Conservation (phyloP, 1,139 yeast species). For the Candida sojae region DNA sequence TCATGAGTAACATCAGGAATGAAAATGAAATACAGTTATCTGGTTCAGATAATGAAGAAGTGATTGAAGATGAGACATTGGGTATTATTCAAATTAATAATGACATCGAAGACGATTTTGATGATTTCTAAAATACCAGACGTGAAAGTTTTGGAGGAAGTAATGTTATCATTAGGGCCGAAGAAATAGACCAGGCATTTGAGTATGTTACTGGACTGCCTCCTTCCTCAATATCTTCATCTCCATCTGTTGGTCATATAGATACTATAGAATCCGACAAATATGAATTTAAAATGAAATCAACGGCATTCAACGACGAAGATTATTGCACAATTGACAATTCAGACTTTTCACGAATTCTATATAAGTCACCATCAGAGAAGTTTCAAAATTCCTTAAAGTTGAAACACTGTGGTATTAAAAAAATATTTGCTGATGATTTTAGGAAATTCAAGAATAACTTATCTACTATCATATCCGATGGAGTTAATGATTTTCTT, state of each 20-base stretch:
- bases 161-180: slow-evolving; percentile 2
- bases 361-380: slow-evolving; percentile 30
- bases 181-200: slow-evolving; percentile 7
- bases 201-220: slow-evolving; percentile 5
- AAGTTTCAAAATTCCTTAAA: slow-evolving; percentile 30
- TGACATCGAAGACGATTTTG: slow-evolving; percentile 24
- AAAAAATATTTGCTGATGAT: slow-evolving; percentile 20
- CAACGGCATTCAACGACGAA: slow-evolving; percentile 15
- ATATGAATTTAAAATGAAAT: slow-evolving; percentile 3
- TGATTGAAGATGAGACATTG: slow-evolving; percentile 7
- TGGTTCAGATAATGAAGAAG: slow-evolving; percentile 1
- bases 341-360: slow-evolving; percentile 23
- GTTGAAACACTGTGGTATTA: slow-evolving; percentile 24
- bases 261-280: slow-evolving; percentile 1
- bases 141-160: slow-evolving; percentile 21
- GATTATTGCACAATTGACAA: slow-evolving; percentile 19
- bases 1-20: slow-evolving; percentile 8
- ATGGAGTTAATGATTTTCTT: slow-evolving; percentile 20
- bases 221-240: neutral
- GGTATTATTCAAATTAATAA: slow-evolving; percentile 5
- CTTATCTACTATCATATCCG: slow-evolving; percentile 20
- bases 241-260: neutral
- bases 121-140: slow-evolving; percentile 25
- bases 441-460: slow-evolving; percentile 36
- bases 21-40: slow-evolving; percentile 11